Evolutionary conservation across 1,284 basidiomycete species (phyloP), one percentile per base, ranked within the genome.

Genomic region (Trichosporon coremiiforme): DNA sequence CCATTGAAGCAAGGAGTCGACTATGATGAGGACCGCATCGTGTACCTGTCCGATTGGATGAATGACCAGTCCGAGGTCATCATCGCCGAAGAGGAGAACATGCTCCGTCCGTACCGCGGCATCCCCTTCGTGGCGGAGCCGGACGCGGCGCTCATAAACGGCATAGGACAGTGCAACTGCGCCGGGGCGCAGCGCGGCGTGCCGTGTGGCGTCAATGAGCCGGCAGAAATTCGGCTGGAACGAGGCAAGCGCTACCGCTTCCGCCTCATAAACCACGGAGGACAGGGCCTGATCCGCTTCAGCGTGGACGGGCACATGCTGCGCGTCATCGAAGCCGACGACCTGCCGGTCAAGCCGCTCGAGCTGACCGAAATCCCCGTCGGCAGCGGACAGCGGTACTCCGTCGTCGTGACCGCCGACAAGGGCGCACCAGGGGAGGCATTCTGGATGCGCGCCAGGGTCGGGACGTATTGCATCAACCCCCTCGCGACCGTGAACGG

Each of bases 381-480:
- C 0, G 72, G 64, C 1, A 69, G 70, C 5, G 80, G 76, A 3
- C 78, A 82, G 70, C 77, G 82, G 60, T 79, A 78, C 66, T 79
- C 78, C 4, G 75, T 76, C 38, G 66, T 82, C 38, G 60, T 83
- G n/a, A 70, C 78, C 57, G 79, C 80, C 15, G 66, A 71, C 33
- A 60, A 71, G 29, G 78, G 80, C 60, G 41, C 29, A 0, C 68
- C 55, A 5, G 78, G 78, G 7, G 75, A 77, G 63, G 71, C 73
- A 5, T 83, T 78, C 70, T 82, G 74, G 73, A 69, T 83, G 12
- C 75, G 82, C n/a, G 73, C 76, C 6, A 68, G 70, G 33, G 70
- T 75, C 20, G 78, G 76, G 13, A 33, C 60, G 13, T 60, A 35
- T 12, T 69, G 69, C 53, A 65, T 70, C 50, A 65, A 65, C 53